These are phyloP conservation scores for Tetrapyrgos nigripes DNA, from an alignment of 1,284 basidiomycete genomes.

Conservation along the genomic window DNA sequence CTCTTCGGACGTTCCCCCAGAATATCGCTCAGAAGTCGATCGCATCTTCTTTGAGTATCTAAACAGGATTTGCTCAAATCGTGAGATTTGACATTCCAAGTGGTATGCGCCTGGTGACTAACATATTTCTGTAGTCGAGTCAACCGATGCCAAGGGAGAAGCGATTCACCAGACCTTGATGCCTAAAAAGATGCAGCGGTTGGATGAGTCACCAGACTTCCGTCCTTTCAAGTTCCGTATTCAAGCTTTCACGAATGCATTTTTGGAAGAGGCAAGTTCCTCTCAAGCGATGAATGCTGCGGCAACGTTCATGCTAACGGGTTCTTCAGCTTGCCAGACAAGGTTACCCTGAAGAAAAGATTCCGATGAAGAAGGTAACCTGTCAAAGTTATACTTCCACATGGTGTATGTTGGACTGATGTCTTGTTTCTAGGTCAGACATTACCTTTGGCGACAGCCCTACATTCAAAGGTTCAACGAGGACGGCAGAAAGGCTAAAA, in stretches of 20 bases:
- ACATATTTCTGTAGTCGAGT: conserved; percentile 72
- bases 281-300: conserved; percentile 25
- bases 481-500: conserved; percentile 99
- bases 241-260: conserved; percentile 97
- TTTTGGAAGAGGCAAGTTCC: conserved; percentile 81
- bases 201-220: conserved; percentile 96
- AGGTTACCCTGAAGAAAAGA: conserved; percentile 86
- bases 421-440: conserved; percentile 78
- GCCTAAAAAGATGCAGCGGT: conserved; percentile 97
- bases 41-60: conserved; percentile 92
- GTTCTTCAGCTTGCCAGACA: conserved; percentile 69
- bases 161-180: conserved; percentile 98
- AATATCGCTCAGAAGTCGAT: conserved; percentile 86
- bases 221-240: conserved; percentile 99
- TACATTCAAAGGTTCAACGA: conserved; percentile 98
- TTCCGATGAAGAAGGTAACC: conserved; percentile 85
- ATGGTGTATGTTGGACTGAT: conserved; percentile 19
- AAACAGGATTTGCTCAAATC: conserved; percentile 88
- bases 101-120: conserved; percentile 15
- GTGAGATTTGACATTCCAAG: conserved; percentile 54
- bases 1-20: conserved; percentile 77
- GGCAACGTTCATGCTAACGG: conserved; percentile 14
- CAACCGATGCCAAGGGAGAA: conserved; percentile 93
- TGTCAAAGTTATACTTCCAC: conserved; percentile 14
- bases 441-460: conserved; percentile 94